These are phyloP conservation scores for Leccinum disarticulatum DNA, from an alignment of 768 basidiomycete genomes.

Conservation along the genomic window DNA sequence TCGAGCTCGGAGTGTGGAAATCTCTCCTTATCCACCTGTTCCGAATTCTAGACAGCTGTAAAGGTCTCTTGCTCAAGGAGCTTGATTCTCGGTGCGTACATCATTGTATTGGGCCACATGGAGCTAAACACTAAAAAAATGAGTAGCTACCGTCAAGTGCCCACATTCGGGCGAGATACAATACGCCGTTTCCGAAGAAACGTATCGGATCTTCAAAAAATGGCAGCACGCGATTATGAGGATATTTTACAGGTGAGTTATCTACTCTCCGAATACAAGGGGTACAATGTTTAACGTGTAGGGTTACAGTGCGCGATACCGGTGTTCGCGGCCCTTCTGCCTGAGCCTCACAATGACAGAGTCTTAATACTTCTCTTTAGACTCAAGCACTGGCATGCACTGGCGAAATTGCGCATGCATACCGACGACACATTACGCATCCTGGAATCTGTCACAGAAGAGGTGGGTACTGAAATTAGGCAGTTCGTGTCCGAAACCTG, in stretches of 20 bases:
- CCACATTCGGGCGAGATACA: neutral
- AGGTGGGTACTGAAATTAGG: neutral
- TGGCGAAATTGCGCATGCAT: neutral
- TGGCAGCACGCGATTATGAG: neutral
- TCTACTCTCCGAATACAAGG: neutral
- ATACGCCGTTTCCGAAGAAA: neutral
- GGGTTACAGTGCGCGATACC: neutral
- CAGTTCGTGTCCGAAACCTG: neutral
- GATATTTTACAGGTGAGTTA: neutral
- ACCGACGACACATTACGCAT: neutral
- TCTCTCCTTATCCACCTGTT: neutral
- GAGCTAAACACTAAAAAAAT: neutral
- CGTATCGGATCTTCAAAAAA: neutral
- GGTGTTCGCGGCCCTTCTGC: neutral
- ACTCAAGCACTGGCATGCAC: neutral
- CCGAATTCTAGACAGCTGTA: neutral
- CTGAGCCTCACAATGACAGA: neutral
- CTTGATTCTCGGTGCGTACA: neutral
- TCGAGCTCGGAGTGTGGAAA: neutral
- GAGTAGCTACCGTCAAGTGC: neutral
- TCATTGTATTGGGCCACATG: neutral
- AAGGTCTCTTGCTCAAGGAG: neutral
- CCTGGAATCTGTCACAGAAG: neutral
- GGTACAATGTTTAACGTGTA: neutral
- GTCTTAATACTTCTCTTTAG: neutral